phyloP scores from a whole-genome alignment of 2,329 filamentous ascomycete species.

The Endothia cerciana region DNA sequence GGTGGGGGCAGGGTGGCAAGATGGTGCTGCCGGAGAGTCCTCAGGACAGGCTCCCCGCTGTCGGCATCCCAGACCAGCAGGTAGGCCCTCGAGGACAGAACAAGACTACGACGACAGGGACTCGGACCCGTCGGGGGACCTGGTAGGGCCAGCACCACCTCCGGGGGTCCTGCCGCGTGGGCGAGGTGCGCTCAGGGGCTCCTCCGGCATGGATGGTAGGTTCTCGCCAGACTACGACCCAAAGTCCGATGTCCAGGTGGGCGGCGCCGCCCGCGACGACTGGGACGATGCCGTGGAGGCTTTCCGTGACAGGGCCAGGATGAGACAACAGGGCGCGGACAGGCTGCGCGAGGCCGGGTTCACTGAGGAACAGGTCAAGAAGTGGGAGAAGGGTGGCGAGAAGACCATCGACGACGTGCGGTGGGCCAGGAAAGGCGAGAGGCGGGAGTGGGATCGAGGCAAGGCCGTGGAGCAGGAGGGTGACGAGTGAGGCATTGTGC shows the following conservation, averaged over 20 bases:
- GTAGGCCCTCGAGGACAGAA: conserved; percentile 12
- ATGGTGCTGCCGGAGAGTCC: conserved; percentile 6
- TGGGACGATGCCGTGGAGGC: conserved; percentile 84
- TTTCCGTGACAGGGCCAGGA: conserved; percentile 77
- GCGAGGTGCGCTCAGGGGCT: conserved; percentile 65
- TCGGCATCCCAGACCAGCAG: conserved; percentile 7
- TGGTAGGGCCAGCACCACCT: conserved; percentile 75
- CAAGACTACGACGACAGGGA: conserved; percentile 40
- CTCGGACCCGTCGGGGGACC: conserved; percentile 74
- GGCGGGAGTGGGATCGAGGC: conserved; percentile 63
- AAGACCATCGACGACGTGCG: conserved; percentile 67
- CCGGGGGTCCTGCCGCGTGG: conserved; percentile 63
- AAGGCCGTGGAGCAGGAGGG: conserved; percentile 42
- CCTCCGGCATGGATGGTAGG: conserved; percentile 75
- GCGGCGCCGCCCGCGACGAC: conserved; percentile 59
- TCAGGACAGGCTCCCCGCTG: conserved; percentile 12
- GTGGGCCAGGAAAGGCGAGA: conserved; percentile 73
- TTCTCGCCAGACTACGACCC: conserved; percentile 72
- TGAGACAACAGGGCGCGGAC: conserved; percentile 75
- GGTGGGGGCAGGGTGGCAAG: neutral
- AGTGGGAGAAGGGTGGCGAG: conserved; percentile 68
- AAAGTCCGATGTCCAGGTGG: conserved; percentile 57
- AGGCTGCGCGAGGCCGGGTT: conserved; percentile 79
- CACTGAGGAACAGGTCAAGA: conserved; percentile 71
- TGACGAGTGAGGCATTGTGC: conserved; percentile 10